Evolutionary conservation across 148 eudicot genomes (phyloP), one percentile per base, ranked within the genome.

Genomic region (Spergularia marina): DNA sequence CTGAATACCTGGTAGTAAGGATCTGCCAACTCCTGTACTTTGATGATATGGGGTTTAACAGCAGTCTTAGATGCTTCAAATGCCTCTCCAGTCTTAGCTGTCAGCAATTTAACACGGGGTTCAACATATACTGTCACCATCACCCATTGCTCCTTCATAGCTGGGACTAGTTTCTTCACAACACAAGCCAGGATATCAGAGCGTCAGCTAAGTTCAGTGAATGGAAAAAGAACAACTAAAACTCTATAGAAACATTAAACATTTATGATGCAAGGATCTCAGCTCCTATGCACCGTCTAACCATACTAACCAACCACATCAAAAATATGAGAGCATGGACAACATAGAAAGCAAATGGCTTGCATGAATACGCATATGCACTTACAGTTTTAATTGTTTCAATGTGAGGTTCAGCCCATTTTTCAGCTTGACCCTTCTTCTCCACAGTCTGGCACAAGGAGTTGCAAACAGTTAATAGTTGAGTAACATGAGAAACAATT

Each of bases 391-490:
- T 91, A 10, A 91, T 68, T 14, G 83, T 87, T 81, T 86, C 95
- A 56, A 91, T 61, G 72, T 89, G 93, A 74, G 97, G 98, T 77
- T 82, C 82, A 79, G 93, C 93, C 98, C 97, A 94, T 41, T 78
- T 82, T 80, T 85, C 87, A 73, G 87, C 85, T 80, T 91, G 88
- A n/a, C 79, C 83, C 77, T 87, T 91, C 83, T 86, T 87, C 86
- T 91, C 98, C 79, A 76, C 57, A 23, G 84, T 79, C 97, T 91
- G 81, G 13, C 25, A 74, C 65, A 72, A 75, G 53, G 58, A 68
- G 12, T 61, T 40, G 16, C 71, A 73, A 68, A 39, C 49, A 67
- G 17, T 63, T 4, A 62, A 36, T 25, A 52, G 56, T 36, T 62
- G 73, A 72, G 71, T 34, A 47, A 40, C 52, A 41, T 65, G 9